phyloP scores from a whole-genome alignment of 805 yeast species.

The Hanseniaspora nectarophila region DNA sequence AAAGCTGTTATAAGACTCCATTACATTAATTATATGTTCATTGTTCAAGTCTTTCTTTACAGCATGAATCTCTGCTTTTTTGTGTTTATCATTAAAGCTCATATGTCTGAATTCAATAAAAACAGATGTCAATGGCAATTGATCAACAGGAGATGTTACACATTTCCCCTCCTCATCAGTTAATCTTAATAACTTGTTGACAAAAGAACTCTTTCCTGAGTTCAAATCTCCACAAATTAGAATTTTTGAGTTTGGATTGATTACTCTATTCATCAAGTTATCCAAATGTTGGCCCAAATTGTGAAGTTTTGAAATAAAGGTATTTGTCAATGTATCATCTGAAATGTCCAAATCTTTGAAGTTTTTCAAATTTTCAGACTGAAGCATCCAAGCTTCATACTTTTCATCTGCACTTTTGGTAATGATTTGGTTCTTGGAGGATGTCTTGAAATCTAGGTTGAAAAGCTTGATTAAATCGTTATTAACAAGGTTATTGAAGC shows the following conservation, averaged over 20 bases:
- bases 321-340: slow-evolving; percentile 7
- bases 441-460: slow-evolving; percentile 4
- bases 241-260: slow-evolving; percentile 85
- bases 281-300: slow-evolving; percentile 56
- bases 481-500: slow-evolving; percentile 6
- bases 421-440: background rate
- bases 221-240: slow-evolving; percentile 94
- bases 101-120: slow-evolving; percentile 91
- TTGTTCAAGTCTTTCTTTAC: slow-evolving; percentile 30
- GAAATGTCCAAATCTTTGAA: slow-evolving; percentile 9
- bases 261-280: slow-evolving; percentile 69
- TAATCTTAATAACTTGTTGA: slow-evolving; percentile 75
- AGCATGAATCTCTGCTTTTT: slow-evolving; percentile 88
- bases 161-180: slow-evolving; percentile 35
- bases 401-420: background rate
- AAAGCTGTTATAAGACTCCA: slow-evolving; percentile 33
- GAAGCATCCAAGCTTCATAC: background rate
- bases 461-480: background rate
- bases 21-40: slow-evolving; percentile 26
- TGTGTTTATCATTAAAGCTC: slow-evolving; percentile 43
- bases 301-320: slow-evolving; percentile 31
- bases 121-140: slow-evolving; percentile 93
- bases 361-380: slow-evolving; percentile 1
- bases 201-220: slow-evolving; percentile 91
- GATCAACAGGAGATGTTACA: slow-evolving; percentile 62